Evolutionary conservation across 805 yeast genomes (phyloP).

Genomic region (Debaryomyces maramus): DNA sequence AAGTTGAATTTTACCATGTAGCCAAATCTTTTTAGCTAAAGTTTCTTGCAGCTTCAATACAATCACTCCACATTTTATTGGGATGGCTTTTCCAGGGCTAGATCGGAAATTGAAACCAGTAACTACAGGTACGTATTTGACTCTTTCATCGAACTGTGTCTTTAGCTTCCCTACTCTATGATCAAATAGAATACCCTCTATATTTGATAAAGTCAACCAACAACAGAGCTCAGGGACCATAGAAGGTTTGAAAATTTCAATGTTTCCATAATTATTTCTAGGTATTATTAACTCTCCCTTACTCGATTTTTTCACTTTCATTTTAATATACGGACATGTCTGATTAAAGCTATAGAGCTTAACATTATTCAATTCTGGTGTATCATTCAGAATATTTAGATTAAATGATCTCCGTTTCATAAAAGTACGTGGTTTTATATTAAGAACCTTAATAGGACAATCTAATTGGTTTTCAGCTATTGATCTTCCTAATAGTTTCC

Average conservation of each 20-base stretch:
- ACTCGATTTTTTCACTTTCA: conserved; percentile 6
- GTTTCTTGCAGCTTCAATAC: conserved; percentile 17
- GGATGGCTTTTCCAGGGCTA: conserved; percentile 25
- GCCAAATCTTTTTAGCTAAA: conserved; percentile 26
- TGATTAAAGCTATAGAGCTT: conserved; percentile 27
- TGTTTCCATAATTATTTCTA: conserved; percentile 29
- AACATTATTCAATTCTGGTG: conserved; percentile 20
- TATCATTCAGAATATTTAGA: conserved; percentile 15
- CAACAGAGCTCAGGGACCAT: conserved; percentile 33
- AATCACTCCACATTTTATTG: conserved; percentile 28
- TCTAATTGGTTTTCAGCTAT: conserved; percentile 17
- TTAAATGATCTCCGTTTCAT: conserved; percentile 19
- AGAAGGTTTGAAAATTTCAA: conserved; percentile 26
- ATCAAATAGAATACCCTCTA: conserved; percentile 20
- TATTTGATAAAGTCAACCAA: conserved; percentile 25
- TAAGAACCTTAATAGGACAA: conserved; percentile 19
- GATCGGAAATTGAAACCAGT: conserved; percentile 26
- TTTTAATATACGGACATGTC: conserved; percentile 26
- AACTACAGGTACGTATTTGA: conserved; percentile 33
- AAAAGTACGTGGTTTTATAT: conserved; percentile 20
- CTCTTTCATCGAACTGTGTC: conserved; percentile 4
- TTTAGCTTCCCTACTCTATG: conserved; percentile 9
- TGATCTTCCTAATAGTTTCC: conserved; percentile 37
- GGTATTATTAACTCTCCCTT: conserved; percentile 19
- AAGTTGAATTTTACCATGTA: conserved; percentile 16